Evolutionary conservation across 192 early-diverging fungal species (phyloP).

Genomic region (Oehlia diaphana): DNA sequence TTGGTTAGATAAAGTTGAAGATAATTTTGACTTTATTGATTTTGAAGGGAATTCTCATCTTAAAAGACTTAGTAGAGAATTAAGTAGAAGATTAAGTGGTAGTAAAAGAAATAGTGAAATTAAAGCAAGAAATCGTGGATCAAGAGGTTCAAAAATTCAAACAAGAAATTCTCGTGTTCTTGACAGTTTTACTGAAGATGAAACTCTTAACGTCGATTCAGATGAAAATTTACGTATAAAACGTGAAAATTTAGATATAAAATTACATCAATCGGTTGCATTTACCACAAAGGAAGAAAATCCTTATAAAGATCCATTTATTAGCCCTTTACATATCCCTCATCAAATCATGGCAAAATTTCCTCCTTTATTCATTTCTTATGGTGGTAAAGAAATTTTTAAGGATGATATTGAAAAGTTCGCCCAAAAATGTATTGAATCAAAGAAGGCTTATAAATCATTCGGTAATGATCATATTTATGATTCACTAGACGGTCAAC

Average conservation of each 20-base stretch:
- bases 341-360: constrained; percentile 18
- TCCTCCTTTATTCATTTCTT: constrained; percentile 15
- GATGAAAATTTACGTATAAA: not conserved
- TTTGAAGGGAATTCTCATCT: not conserved
- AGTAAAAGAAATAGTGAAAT: too few species aligned
- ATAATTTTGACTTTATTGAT: not conserved
- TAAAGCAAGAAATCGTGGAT: too few species aligned
- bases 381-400: constrained; percentile 28
- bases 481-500: not conserved
- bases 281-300: not conserved
- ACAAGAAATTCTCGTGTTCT: not conserved
- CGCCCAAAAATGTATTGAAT: constrained; percentile 14
- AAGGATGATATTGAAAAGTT: constrained; percentile 28
- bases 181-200: not conserved
- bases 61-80: not conserved
- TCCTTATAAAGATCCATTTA: constrained; percentile 7
- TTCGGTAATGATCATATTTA: not conserved
- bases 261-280: not conserved
- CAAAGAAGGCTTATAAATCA: not conserved
- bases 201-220: not conserved
- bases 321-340: constrained; percentile 3
- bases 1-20: constrained; percentile 3
- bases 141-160: not conserved
- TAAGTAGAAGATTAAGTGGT: not conserved
- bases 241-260: too few species aligned